phyloP scores from a whole-genome alignment of 306 rosid species.

The Alnus rubra region DNA sequence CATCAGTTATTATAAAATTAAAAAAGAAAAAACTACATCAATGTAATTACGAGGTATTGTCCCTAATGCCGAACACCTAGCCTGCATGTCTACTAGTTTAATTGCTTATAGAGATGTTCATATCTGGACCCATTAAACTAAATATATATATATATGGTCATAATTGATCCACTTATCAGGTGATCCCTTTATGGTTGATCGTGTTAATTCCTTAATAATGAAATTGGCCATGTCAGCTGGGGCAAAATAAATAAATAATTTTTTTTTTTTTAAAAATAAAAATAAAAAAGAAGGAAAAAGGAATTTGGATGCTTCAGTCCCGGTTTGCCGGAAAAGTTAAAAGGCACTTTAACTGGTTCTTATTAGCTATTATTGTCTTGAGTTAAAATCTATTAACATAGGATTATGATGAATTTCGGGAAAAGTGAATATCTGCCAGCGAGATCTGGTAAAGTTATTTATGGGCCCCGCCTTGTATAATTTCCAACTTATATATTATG shows the following conservation, averaged over 20 bases:
- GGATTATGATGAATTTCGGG: neutral
- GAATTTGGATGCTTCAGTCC: neutral
- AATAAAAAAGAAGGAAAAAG: neutral
- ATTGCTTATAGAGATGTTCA: too few relatives aligned
- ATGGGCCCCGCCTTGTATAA: neutral
- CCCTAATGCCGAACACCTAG: too few relatives aligned
- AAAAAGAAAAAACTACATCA: too few relatives aligned
- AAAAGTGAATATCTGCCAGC: neutral
- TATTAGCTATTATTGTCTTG: neutral
- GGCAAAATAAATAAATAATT: neutral
- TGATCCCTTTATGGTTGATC: neutral
- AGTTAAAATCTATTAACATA: neutral
- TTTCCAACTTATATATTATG: neutral
- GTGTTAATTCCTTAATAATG: neutral
- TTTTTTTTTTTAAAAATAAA: neutral
- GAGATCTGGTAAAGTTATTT: neutral
- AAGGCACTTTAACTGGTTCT: neutral
- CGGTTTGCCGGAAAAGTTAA: neutral
- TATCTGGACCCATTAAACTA: too few relatives aligned
- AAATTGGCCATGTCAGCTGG: neutral
- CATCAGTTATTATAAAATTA: too few relatives aligned
- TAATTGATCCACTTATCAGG: neutral
- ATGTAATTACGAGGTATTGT: too few relatives aligned
- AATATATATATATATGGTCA: too few relatives aligned
- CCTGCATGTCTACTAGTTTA: too few relatives aligned